Evolutionary conservation across 495 filamentous ascomycete genomes (phyloP), one percentile per base, ranked within the genome.

Genomic region (Neurospora sp.): DNA sequence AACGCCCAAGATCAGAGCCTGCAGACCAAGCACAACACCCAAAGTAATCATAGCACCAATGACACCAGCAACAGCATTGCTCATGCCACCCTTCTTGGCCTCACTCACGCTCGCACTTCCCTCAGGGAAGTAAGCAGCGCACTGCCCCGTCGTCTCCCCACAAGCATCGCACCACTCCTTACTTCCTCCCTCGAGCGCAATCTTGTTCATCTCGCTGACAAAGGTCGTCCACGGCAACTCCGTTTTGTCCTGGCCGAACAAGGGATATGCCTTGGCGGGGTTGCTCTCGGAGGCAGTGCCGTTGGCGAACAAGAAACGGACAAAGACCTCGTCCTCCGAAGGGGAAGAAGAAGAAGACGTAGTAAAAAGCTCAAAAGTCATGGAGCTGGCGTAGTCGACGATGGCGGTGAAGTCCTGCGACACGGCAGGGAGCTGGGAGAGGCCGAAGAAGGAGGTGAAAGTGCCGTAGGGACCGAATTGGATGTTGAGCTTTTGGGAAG

Each of bases 301-400:
- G 78, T 96, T 96, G 76, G 89, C 87, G 80, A 94, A 89, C 12
- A 92, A 81, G 82, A 94, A 94, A 46, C 93, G 89, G 39, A 97
- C 90, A 73, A 84, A 88, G 44, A 95, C 84, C 59, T 93, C 85
- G 22, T 86, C 81, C 3, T 35, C 2, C 0, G 12, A 7, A 11
- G 75, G 69, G 16, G 39, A 59, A 31, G 72, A 27, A 39, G 73
- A 42, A 12, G 46, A 14, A 8, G 78, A 74, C 0, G 91, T 80
- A 74, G 91, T 93, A 76, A 91, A 90, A 9, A 97, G 85, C 83
- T 97, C 93, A 73, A 94, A 91, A 5, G 87, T 82, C 79, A 95
- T 87, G 39, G 89, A 87, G 37, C 88, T 88, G 12, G 90, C 92
- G 72, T 89, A 92, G 72, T 88, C 87, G 3, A 90, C 88, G 11